phyloP scores from a whole-genome alignment of 2,329 filamentous ascomycete genomes.

The Cytospora piceicola region DNA sequence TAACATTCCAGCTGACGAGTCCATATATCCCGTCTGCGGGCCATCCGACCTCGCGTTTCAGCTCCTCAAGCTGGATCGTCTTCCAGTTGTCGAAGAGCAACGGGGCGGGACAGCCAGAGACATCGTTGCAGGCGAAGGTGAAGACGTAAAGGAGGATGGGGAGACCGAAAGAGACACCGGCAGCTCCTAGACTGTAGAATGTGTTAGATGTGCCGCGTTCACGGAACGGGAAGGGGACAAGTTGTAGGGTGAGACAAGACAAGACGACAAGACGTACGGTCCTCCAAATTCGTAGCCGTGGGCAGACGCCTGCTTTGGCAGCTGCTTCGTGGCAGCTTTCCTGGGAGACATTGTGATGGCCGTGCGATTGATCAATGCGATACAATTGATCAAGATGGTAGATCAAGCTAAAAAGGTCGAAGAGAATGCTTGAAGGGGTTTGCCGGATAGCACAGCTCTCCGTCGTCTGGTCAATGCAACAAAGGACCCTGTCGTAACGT shows the following conservation, averaged over 20 bases:
- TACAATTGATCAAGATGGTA: background rate
- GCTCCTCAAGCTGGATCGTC: conserved; percentile 68
- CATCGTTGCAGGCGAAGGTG: conserved; percentile 87
- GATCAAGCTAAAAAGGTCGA: background rate
- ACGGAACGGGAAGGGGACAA: background rate
- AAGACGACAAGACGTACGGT: conserved; percentile 45
- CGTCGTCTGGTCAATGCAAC: background rate
- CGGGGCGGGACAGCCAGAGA: conserved; percentile 87
- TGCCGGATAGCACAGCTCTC: background rate
- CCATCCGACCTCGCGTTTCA: conserved; percentile 86
- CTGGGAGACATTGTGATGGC: conserved; percentile 20
- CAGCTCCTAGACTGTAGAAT: conserved; percentile 68
- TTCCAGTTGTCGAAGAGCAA: conserved; percentile 71
- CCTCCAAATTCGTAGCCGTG: conserved; percentile 57
- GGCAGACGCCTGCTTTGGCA: conserved; percentile 31
- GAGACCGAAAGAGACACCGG: conserved; percentile 77
- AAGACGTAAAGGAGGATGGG: conserved; percentile 79
- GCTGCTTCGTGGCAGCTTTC: conserved; percentile 27
- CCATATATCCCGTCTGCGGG: conserved; percentile 70
- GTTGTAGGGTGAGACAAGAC: background rate
- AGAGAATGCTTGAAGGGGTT: background rate
- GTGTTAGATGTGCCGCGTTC: background rate
- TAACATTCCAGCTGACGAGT: conserved; percentile 70
- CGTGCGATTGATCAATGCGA: background rate
- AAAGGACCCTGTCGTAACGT: background rate